Evolutionary conservation across 1,139 yeast genomes (phyloP).

Genomic region (Diutina siamensis): DNA sequence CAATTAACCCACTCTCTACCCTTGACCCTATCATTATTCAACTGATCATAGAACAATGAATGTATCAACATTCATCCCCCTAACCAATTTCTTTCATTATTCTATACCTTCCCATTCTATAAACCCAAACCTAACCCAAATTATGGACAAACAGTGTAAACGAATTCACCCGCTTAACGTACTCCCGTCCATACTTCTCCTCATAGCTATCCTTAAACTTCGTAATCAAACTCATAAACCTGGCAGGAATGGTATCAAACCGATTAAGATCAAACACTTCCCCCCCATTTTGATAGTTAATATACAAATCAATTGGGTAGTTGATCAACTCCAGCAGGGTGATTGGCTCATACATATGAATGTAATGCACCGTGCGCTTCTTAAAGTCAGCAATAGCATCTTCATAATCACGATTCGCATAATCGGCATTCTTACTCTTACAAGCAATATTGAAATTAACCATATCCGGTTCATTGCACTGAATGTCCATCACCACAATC

Average conservation of each 20-base stretch:
- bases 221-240: neutral
- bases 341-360: constrained; percentile 45
- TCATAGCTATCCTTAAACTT: constrained; percentile 1
- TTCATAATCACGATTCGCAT: constrained; percentile 33
- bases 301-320: constrained; percentile 24
- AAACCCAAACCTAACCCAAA: neutral
- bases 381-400: constrained; percentile 51
- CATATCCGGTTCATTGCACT: constrained; percentile 3
- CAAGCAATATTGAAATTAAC: constrained; percentile 26
- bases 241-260: neutral
- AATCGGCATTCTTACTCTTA: constrained; percentile 49
- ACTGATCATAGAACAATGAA: no score
- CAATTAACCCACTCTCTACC: no score
- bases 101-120: no score
- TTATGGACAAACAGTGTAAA: neutral
- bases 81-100: no score
- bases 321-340: constrained; percentile 32
- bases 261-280: constrained; percentile 14
- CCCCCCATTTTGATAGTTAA: constrained; percentile 39
- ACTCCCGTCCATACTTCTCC: constrained; percentile 5
- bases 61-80: no score
- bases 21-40: no score
- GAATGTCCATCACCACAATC: constrained; percentile 14
- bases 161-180: constrained; percentile 1
- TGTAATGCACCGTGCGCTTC: constrained; percentile 43